Evolutionary conservation across 1,284 basidiomycete species (phyloP).

Genomic region (Trametes sp.): DNA sequence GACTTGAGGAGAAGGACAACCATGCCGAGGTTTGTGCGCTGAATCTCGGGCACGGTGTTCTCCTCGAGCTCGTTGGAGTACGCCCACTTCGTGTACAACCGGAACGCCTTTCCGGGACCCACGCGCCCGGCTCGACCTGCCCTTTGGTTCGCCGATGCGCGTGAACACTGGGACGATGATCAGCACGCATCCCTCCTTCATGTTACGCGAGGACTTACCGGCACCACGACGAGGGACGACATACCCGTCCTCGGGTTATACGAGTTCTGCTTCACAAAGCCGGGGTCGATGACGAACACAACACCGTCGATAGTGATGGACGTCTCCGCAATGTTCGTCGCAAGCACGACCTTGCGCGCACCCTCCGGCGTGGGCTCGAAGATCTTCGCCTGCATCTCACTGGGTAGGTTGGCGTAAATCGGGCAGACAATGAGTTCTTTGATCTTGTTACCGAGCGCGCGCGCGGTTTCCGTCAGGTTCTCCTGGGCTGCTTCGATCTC

Average conservation of each 20-base stretch:
- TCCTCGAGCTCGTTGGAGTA: conserved; percentile 96
- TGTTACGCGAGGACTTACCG: conserved; percentile 60
- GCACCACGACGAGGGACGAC: conserved; percentile 93
- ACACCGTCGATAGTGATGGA: conserved; percentile 98
- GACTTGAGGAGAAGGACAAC: conserved; percentile 96
- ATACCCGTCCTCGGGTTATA: conserved; percentile 97
- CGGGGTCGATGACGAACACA: conserved; percentile 97
- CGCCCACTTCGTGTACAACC: conserved; percentile 96
- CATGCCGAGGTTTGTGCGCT: conserved; percentile 96
- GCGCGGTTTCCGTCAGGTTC: conserved; percentile 94
- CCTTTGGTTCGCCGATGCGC: conserved; percentile 96
- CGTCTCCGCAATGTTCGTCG: conserved; percentile 99
- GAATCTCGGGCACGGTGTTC: conserved; percentile 98
- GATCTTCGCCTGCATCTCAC: conserved; percentile 99
- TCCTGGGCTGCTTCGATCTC: conserved; percentile 98
- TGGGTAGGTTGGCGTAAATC: conserved; percentile 97
- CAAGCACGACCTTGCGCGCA: conserved; percentile 95
- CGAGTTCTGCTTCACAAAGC: conserved; percentile 97
- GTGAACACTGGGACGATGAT: conserved; percentile 73
- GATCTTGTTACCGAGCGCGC: conserved; percentile 95
- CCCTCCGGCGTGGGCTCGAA: conserved; percentile 98
- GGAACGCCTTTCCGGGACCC: conserved; percentile 98
- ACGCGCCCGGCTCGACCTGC: conserved; percentile 98
- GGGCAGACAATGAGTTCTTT: conserved; percentile 95
- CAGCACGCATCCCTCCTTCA: too few species aligned